Conservation (phyloP, 345 rosid genomes). For the Eucalyptus sp. region DNA sequence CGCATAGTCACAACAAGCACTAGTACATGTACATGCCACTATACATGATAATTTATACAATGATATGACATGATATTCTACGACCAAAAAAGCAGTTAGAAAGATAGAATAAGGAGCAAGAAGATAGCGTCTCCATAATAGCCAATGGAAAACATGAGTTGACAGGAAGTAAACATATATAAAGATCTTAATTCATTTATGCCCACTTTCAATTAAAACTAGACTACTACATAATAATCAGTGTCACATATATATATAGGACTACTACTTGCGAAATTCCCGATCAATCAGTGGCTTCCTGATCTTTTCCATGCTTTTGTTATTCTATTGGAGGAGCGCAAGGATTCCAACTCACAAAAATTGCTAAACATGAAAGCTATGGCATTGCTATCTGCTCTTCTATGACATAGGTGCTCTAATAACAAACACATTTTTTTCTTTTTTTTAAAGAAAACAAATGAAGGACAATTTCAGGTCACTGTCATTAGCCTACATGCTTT, state of each 20-base stretch:
- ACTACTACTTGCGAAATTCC: no score
- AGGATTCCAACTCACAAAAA: neutral
- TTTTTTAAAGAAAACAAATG: no score
- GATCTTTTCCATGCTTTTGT: neutral
- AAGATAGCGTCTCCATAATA: neutral
- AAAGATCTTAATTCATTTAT: no score
- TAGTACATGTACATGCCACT: no score
- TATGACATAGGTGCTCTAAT: neutral
- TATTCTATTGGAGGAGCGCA: neutral
- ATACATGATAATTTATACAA: no score
- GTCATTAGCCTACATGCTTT: neutral
- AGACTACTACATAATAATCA: no score
- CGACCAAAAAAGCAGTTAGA: neutral
- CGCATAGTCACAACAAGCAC: neutral
- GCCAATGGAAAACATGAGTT: neutral
- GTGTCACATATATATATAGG: no score
- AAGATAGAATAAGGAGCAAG: neutral
- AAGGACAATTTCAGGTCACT: neutral
- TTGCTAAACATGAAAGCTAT: fast-evolving
- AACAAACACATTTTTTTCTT: fast-evolving
- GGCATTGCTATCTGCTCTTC: neutral
- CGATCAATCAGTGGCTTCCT: neutral
- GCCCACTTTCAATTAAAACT: fast-evolving
- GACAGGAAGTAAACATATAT: no score
- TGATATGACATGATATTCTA: neutral